Percentiles rank a stretch among this genome's conserved stretches.
Evolutionary conservation across 306 rosid species (phyloP).

Genomic region (Trifolium subterraneum): DNA sequence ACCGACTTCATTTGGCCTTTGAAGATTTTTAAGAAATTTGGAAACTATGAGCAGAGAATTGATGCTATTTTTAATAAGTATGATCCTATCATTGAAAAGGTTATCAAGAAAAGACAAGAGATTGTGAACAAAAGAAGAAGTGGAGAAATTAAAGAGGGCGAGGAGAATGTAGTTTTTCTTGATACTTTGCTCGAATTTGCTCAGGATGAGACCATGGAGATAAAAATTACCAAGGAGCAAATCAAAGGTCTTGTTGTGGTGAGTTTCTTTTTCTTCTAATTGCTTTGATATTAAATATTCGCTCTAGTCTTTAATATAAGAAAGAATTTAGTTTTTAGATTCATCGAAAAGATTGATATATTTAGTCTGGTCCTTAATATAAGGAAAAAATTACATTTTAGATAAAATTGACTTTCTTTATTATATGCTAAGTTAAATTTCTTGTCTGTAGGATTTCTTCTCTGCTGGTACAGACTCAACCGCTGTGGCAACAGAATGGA

Average conservation of each 20-base stretch:
- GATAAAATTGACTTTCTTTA: too few species aligned
- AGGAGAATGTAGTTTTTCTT: conserved; percentile 36
- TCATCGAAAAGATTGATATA: too few species aligned
- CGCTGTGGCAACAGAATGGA: conserved; percentile 48
- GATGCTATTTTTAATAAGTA: conserved; percentile 38
- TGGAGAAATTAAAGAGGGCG: conserved; percentile 19
- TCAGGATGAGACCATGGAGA: conserved; percentile 47
- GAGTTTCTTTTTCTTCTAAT: too few species aligned
- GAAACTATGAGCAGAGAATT: conserved; percentile 46
- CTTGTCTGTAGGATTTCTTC: conserved; percentile 52
- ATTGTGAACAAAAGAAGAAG: conserved; percentile 33
- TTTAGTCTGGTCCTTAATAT: too few species aligned
- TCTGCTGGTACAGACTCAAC: conserved; percentile 50
- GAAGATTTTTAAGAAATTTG: conserved; percentile 44
- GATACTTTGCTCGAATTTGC: conserved; percentile 49
- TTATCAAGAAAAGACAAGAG: conserved; percentile 48
- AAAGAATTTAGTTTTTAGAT: too few species aligned
- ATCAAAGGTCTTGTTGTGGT: conserved; percentile 53
- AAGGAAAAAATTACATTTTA: too few species aligned
- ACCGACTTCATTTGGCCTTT: conserved; percentile 49
- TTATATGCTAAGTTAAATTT: not conserved
- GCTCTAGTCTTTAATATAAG: too few species aligned
- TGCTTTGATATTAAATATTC: too few species aligned
- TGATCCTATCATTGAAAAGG: conserved; percentile 50
- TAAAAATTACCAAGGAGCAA: conserved; percentile 50